A percentile compares a stretch with the other conserved stretches of the same genome.
Evolutionary conservation across 345 rosid genomes (phyloP).

Genomic region (Lepidium africanum): DNA sequence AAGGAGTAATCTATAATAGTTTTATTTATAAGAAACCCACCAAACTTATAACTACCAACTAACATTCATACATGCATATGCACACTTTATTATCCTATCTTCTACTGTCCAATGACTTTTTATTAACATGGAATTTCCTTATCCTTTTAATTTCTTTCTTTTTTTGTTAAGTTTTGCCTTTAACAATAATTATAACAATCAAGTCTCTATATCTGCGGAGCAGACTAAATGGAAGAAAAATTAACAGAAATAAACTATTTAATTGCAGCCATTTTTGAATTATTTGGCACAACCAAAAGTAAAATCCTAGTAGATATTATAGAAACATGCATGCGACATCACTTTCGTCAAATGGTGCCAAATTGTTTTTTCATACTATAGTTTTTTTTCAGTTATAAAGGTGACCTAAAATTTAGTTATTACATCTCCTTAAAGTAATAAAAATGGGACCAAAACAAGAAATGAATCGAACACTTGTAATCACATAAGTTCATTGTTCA

Average conservation of each 20-base stretch:
- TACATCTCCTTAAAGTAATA: not conserved
- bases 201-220: not conserved
- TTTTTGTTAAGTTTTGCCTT: not conserved
- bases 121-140: constrained; percentile 4
- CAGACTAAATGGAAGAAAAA: not conserved
- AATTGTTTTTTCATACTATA: not conserved
- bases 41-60: constrained; percentile 29
- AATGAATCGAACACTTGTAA: constrained; percentile 11
- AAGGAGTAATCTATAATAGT: constrained; percentile 19
- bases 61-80: constrained; percentile 28
- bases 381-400: not conserved
- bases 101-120: constrained; percentile 20
- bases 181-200: not conserved
- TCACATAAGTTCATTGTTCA: not conserved
- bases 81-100: constrained; percentile 19
- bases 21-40: constrained; percentile 22
- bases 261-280: not conserved
- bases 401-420: constrained; percentile 4
- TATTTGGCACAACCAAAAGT: not conserved
- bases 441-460: constrained; percentile 10
- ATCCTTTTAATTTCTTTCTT: not conserved
- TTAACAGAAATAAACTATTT: not conserved
- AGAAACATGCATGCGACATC: constrained; percentile 4
- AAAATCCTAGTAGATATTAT: not conserved
- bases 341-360: not conserved